Base-by-base conservation (phyloP, 257 asterid genomes). In the Solanum etuberosum region DNA sequence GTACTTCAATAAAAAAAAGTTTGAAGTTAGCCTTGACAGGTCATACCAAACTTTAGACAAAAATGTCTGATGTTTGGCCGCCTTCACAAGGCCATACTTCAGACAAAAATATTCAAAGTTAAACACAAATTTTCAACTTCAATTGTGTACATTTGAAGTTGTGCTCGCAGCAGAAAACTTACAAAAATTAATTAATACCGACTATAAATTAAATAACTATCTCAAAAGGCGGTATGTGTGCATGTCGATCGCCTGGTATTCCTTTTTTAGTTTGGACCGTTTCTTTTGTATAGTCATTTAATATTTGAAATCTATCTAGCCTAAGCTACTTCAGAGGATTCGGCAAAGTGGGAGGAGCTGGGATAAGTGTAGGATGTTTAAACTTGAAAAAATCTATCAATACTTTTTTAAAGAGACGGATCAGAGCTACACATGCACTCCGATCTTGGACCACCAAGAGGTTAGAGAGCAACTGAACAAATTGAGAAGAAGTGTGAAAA, bases 201-300 rank as follows among this genome's bases (percentile, higher is more conserved):
- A 16, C 1, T 51, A 6, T 20, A 51, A 51, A 51, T 16, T 14
- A 16, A 51, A 6, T 51, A 6, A 51, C 8, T 16, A 51, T 51
- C 61, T 6, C 0, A 11, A 6, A 16, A 6, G 1, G 8, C 0
- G 6, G 9, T 51, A 6, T 51, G 5, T 51, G 3, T 51, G 0
- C 23, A 51, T 7, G 23, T 6, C 9, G 3, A 40, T 42, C 2
- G 4, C 61, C 9, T 51, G 3, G 34, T 11, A 63, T 63, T 63
- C 34, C 18, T 63, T 65, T 25, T 65, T 14, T 9, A 65, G 35
- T 27, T 27, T 3, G 8, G 9, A 5, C 72, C 1, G 27, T 27
- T 13, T 12, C 2, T 65, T 65, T 65, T 27, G 14, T 13, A 65
- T 65, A 65, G 15, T 27, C 9, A 27, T 27, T 65, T 65, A 21